Evolutionary conservation across 1,139 yeast species (phyloP).

Genomic region (Saccharomyces hybrid): DNA sequence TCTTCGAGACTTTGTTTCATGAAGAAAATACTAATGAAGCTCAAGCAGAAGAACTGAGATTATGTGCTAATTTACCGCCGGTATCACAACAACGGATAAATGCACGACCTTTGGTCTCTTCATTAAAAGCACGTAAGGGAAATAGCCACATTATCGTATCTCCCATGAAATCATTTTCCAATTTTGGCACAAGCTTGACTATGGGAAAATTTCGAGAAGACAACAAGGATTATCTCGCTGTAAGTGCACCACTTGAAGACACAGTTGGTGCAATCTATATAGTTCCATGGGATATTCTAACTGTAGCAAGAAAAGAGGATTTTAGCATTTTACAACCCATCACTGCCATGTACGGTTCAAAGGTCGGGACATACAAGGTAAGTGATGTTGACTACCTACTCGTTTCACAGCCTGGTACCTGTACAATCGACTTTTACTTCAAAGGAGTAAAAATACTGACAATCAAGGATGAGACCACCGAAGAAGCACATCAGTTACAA

Average conservation of each 20-base stretch:
- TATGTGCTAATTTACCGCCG: constrained; percentile 17
- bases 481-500: constrained; percentile 11
- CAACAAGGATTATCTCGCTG: constrained; percentile 36
- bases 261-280: constrained; percentile 37
- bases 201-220: constrained; percentile 36
- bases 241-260: constrained; percentile 44
- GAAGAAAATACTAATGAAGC: neutral
- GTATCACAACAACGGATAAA: neutral
- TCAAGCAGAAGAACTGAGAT: constrained; percentile 5
- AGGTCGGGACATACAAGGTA: constrained; percentile 21
- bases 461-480: constrained; percentile 14
- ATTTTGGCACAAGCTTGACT: constrained; percentile 39
- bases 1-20: constrained; percentile 10
- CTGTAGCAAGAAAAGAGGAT: neutral
- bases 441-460: constrained; percentile 23
- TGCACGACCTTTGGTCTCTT: neutral
- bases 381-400: constrained; percentile 27
- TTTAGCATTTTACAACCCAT: constrained; percentile 5
- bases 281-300: constrained; percentile 29
- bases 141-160: constrained; percentile 14
- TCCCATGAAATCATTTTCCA: constrained; percentile 30
- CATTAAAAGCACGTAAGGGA: neutral
- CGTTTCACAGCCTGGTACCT: constrained; percentile 35
- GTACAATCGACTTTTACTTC: constrained; percentile 20
- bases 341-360: constrained; percentile 33